Conservation (phyloP, 306 rosid species). For the Cicer chorassanicum region DNA sequence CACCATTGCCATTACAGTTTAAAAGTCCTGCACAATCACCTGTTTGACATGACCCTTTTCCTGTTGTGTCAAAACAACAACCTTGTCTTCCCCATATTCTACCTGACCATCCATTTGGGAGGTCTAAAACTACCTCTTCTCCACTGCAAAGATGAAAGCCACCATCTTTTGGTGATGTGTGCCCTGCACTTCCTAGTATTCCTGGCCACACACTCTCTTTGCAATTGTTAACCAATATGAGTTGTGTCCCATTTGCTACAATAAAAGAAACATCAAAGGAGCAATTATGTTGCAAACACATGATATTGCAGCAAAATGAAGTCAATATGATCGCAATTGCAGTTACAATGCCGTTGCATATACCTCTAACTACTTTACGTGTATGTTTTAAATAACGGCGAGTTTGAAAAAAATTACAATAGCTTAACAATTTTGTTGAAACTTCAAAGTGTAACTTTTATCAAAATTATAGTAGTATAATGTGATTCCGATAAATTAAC, state of each 20-base stretch:
- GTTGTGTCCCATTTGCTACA: conserved; percentile 79
- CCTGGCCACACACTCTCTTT: conserved; percentile 93
- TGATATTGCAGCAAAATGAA: too few species aligned
- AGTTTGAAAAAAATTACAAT: too few species aligned
- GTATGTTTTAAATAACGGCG: too few species aligned
- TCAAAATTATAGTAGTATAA: too few species aligned
- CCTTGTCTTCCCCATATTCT: conserved; percentile 97
- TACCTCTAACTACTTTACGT: too few species aligned
- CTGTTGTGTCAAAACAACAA: conserved; percentile 60
- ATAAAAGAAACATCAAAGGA: background rate
- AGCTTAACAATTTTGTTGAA: too few species aligned
- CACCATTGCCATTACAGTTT: conserved; percentile 69
- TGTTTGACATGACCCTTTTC: conserved; percentile 72
- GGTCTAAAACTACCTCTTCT: conserved; percentile 67
- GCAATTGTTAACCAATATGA: conserved; percentile 87
- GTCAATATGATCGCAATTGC: too few species aligned
- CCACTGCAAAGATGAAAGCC: conserved; percentile 88
- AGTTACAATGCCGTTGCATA: too few species aligned
- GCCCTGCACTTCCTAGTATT: conserved; percentile 81
- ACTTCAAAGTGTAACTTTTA: too few species aligned
- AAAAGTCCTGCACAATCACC: conserved; percentile 69
- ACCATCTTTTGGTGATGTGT: conserved; percentile 72
- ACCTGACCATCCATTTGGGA: conserved; percentile 86
- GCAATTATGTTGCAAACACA: too few species aligned
- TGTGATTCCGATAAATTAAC: too few species aligned